Evolutionary conservation across 2,329 filamentous ascomycete species (phyloP).

Genomic region (Epichloe coenophiala): DNA sequence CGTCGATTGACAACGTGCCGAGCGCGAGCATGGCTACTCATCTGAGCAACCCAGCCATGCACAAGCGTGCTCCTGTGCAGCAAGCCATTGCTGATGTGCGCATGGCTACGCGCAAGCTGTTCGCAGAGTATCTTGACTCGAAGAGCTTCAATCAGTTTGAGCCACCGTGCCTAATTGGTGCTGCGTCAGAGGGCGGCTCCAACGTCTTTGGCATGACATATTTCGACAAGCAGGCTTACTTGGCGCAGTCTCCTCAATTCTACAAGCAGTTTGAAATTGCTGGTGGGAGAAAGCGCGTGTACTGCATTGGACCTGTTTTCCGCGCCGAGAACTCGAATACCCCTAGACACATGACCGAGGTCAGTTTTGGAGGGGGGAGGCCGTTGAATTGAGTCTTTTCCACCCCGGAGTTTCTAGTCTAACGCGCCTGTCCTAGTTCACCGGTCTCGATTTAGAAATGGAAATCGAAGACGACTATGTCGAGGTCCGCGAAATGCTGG

Average conservation of each 20-base stretch:
- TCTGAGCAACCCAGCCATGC: constrained; percentile 83
- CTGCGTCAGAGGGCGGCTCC: constrained; percentile 82
- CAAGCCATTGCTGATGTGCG: constrained; percentile 56
- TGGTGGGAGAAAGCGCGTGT: constrained; percentile 63
- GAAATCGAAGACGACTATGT: constrained; percentile 68
- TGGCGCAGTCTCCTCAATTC: constrained; percentile 72
- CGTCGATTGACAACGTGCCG: constrained; percentile 30
- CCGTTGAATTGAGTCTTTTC: background rate
- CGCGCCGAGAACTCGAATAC: constrained; percentile 80
- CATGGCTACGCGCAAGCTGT: constrained; percentile 52
- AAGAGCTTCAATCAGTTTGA: constrained; percentile 73
- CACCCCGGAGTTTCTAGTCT: background rate
- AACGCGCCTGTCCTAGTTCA: constrained; percentile 36
- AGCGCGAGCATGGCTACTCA: constrained; percentile 72
- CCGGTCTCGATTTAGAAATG: constrained; percentile 82
- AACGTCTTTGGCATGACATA: constrained; percentile 88
- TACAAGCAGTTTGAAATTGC: constrained; percentile 84
- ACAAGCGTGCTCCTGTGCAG: constrained; percentile 82
- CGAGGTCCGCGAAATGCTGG: constrained; percentile 60
- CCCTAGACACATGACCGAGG: constrained; percentile 70
- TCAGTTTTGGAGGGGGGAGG: constrained; percentile 12
- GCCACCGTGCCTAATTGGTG: constrained; percentile 77
- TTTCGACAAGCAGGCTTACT: constrained; percentile 70
- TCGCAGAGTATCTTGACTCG: constrained; percentile 60
- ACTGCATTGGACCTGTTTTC: constrained; percentile 70